A percentile compares a stretch with the other conserved stretches of the same genome.
phyloP scores from a whole-genome alignment of 2,329 filamentous ascomycete species.

The Fulvia fulva region DNA sequence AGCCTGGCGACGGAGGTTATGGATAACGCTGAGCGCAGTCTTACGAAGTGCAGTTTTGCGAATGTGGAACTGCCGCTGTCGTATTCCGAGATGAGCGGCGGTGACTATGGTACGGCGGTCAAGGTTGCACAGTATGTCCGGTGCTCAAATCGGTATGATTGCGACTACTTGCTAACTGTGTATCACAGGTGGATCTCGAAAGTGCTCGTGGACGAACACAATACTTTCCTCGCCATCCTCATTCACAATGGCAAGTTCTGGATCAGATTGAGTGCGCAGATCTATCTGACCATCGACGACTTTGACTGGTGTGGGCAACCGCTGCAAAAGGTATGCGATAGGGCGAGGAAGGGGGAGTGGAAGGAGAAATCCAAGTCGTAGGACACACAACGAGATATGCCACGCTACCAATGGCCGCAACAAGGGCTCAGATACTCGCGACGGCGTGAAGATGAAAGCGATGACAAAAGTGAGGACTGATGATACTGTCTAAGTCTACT shows the following conservation, averaged over 20 bases:
- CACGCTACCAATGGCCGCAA: background rate
- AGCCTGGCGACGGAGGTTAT: constrained; percentile 67
- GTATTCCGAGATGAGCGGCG: constrained; percentile 33
- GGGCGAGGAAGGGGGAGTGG: constrained; percentile 47
- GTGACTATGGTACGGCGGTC: constrained; percentile 31
- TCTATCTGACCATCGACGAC: constrained; percentile 76
- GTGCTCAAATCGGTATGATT: background rate
- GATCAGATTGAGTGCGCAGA: constrained; percentile 72
- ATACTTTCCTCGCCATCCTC: constrained; percentile 67
- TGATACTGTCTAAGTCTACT: background rate
- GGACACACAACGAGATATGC: background rate
- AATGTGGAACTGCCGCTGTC: constrained; percentile 70
- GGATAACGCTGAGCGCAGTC: constrained; percentile 59
- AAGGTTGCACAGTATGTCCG: constrained; percentile 34
- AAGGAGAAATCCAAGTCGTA: constrained; percentile 21
- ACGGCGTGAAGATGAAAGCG: no score
- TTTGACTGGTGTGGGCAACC: constrained; percentile 65
- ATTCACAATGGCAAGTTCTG: constrained; percentile 61
- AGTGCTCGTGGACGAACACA: constrained; percentile 52
- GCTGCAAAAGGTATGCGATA: constrained; percentile 55
- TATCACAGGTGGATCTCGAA: constrained; percentile 36
- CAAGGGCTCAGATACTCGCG: no score
- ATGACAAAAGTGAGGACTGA: background rate
- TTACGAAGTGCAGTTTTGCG: constrained; percentile 65
- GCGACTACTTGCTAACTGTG: background rate